Evolutionary conservation across 1,284 basidiomycete genomes (phyloP).

Genomic region (Phellopilus nigrolimitatus): DNA sequence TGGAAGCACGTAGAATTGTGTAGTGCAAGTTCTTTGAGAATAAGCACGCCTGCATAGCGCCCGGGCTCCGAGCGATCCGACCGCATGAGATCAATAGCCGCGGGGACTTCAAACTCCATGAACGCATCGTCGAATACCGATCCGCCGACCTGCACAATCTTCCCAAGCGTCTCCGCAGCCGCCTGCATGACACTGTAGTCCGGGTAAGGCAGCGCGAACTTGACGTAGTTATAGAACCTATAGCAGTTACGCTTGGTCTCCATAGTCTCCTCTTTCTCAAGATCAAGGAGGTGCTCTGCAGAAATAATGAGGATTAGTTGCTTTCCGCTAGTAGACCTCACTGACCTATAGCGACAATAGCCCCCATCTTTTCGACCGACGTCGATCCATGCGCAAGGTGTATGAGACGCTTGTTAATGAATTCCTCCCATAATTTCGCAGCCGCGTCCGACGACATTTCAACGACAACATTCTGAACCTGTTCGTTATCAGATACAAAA

Average conservation of each 20-base stretch:
- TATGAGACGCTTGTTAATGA: conserved; percentile 74
- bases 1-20: conserved; percentile 86
- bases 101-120: conserved; percentile 81
- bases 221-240: conserved; percentile 90
- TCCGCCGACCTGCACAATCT: conserved; percentile 78
- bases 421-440: conserved; percentile 77
- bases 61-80: conserved; percentile 71
- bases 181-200: conserved; percentile 87
- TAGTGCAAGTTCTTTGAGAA: conserved; percentile 86
- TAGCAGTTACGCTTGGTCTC: conserved; percentile 76
- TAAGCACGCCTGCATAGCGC: conserved; percentile 81
- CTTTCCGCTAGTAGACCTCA: conserved; percentile 19
- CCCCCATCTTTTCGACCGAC: conserved; percentile 73
- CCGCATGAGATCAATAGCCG: conserved; percentile 75
- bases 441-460: conserved; percentile 76
- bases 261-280: conserved; percentile 69
- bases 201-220: conserved; percentile 75
- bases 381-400: conserved; percentile 80
- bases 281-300: conserved; percentile 64
- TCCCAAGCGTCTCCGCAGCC: conserved; percentile 80
- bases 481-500: conserved; percentile 14
- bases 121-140: conserved; percentile 81
- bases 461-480: conserved; percentile 68
- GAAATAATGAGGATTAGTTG: conserved; percentile 21
- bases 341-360: conserved; percentile 77